Evolutionary conservation across 345 rosid genomes (phyloP), one percentile per base, ranked within the genome.

Genomic region (Moricandia moricandioides): DNA sequence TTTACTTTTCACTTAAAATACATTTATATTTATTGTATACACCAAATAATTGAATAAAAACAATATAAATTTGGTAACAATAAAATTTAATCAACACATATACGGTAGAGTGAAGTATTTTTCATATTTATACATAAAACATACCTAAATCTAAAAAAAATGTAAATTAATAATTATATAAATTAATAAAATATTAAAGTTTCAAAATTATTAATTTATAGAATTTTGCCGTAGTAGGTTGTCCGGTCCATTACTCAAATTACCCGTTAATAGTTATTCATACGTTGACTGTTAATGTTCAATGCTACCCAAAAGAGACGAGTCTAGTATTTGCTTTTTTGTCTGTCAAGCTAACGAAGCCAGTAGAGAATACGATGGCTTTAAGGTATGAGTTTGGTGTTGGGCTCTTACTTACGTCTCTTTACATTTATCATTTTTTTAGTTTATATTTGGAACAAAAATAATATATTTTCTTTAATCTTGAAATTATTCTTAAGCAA

Each of bases 371-470:
- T 69, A 68, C 60, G 79, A 75, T 75, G 69, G 69, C 79, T 75
- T 75, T 75, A 75, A 49, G 69, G 73, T 68, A 76, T 40, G 79
- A 69, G 74, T 69, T 76, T 69, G 79, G 74, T 62, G 79, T 54
- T 76, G 79, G 67, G 62, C 57, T 75, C 69, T 68, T 75, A 37
- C 40, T 75, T 73, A 75, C 64, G 74, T 62, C 74, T 37, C 74
- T 40, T 69, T 68, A 52, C 64, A n/a, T 52, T 68, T 60, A 69
- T 75, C 57, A 62, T 75, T 67, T 16, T 29, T 65, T 29, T 65
- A 57, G 7, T 31, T 58, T 47, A 2, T 6, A 40, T 6, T 13
- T 58, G 16, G 40, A 57, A 9, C 4, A 4, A 21, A 31, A 16
- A 21, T 10, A 61, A 69, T 37, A 69, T 37, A 45, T 47, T 35